phyloP scores from a whole-genome alignment of 441 rosid species.

The Adansonia madagascariensis region DNA sequence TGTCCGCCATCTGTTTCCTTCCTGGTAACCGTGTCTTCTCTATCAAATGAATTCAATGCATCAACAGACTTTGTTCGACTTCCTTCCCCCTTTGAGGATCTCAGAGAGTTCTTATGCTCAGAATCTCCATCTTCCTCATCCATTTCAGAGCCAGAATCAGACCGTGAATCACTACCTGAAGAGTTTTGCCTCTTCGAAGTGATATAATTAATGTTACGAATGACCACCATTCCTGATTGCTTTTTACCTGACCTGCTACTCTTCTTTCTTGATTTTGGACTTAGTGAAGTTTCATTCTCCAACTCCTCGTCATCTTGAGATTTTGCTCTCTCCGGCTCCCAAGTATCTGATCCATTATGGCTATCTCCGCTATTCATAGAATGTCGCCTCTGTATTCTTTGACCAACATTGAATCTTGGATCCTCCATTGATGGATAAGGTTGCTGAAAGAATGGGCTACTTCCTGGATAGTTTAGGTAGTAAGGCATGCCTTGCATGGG shows the following conservation, averaged over 20 bases:
- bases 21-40: slow-evolving; percentile 44
- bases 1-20: slow-evolving; percentile 68
- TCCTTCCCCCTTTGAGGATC: slow-evolving; percentile 45
- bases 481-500: slow-evolving; percentile 50
- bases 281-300: slow-evolving; percentile 41
- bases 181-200: slow-evolving; percentile 66
- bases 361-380: slow-evolving; percentile 48
- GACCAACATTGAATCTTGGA: slow-evolving; percentile 54
- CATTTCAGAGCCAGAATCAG: slow-evolving; percentile 59
- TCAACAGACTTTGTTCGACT: slow-evolving; percentile 35
- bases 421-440: slow-evolving; percentile 69
- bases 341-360: slow-evolving; percentile 46
- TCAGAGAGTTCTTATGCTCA: slow-evolving; percentile 38
- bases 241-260: slow-evolving; percentile 58
- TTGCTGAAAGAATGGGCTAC: slow-evolving; percentile 65
- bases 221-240: slow-evolving; percentile 76
- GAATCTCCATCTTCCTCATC: slow-evolving; percentile 50
- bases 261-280: slow-evolving; percentile 41
- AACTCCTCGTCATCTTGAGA: slow-evolving; percentile 49
- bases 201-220: slow-evolving; percentile 83
- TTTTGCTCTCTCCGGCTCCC: slow-evolving; percentile 53
- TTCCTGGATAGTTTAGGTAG: slow-evolving; percentile 6
- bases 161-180: slow-evolving; percentile 58
- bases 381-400: slow-evolving; percentile 57
- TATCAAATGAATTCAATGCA: slow-evolving; percentile 29